Conservation (phyloP, 176 grass and related monocot species). For the Coix lacrymajobi region DNA sequence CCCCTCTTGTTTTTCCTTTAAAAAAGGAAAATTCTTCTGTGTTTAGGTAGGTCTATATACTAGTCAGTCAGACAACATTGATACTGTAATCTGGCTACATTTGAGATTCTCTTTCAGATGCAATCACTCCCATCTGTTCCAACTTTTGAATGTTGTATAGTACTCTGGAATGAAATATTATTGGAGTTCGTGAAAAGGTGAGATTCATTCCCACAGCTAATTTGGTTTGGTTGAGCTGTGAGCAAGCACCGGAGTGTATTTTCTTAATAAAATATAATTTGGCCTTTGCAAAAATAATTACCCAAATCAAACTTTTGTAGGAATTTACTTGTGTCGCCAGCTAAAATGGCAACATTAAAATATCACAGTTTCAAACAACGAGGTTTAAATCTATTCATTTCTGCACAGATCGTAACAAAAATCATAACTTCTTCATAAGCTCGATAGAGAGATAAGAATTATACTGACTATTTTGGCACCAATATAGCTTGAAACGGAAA, state of each 20-base stretch:
- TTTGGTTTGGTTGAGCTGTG: not conserved
- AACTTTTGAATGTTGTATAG: not conserved
- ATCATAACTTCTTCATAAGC: not conserved
- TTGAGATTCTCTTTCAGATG: not conserved
- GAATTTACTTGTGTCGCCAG: not conserved
- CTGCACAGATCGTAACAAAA: not conserved
- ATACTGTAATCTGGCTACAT: conserved; percentile 1
- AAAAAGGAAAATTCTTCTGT: not conserved
- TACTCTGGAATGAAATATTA: not conserved
- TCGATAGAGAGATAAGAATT: not conserved
- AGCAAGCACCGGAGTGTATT: not conserved
- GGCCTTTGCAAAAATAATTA: not conserved
- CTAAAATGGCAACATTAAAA: not conserved
- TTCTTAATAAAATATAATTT: not conserved
- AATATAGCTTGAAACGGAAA: not conserved
- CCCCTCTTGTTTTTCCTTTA: no score
- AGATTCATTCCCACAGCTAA: not conserved
- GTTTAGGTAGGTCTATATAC: not conserved
- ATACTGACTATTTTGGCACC: not conserved
- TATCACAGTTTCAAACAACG: not conserved
- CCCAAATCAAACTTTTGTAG: not conserved
- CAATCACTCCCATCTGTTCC: not conserved
- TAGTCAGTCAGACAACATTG: not conserved
- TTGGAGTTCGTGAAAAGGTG: no score
- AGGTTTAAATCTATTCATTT: not conserved